Evolutionary conservation across 179 eudicot species (phyloP).

Genomic region (Patellifolia procumbens): DNA sequence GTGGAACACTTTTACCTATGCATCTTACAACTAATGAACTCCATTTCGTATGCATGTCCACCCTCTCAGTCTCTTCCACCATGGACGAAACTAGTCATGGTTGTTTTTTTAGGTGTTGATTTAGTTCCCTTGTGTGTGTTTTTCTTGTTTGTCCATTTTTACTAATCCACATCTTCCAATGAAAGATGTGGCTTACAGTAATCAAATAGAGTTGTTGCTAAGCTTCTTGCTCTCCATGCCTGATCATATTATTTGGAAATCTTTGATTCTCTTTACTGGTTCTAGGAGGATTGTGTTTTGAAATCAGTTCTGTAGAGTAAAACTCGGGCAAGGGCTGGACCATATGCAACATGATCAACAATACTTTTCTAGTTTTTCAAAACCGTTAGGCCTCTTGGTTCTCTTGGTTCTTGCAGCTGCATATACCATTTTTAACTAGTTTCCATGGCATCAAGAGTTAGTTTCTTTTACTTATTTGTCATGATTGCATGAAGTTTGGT

Average conservation of each 20-base stretch:
- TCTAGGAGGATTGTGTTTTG: background rate
- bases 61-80: no score
- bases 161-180: background rate
- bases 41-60: no score
- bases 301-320: background rate
- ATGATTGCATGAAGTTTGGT: background rate
- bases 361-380: background rate
- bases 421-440: no score
- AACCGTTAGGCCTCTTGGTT: background rate
- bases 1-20: no score
- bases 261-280: background rate
- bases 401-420: background rate
- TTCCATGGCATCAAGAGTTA: no score
- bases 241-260: background rate
- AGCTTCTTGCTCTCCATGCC: background rate
- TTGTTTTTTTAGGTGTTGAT: background rate
- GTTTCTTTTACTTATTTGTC: background rate
- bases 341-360: background rate
- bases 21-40: no score
- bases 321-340: background rate
- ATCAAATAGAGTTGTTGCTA: background rate
- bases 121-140: no score
- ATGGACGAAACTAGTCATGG: no score
- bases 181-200: background rate
- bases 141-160: background rate